Evolutionary conservation across 2,329 filamentous ascomycete species (phyloP).

Genomic region (Cladorrhinum sp.): DNA sequence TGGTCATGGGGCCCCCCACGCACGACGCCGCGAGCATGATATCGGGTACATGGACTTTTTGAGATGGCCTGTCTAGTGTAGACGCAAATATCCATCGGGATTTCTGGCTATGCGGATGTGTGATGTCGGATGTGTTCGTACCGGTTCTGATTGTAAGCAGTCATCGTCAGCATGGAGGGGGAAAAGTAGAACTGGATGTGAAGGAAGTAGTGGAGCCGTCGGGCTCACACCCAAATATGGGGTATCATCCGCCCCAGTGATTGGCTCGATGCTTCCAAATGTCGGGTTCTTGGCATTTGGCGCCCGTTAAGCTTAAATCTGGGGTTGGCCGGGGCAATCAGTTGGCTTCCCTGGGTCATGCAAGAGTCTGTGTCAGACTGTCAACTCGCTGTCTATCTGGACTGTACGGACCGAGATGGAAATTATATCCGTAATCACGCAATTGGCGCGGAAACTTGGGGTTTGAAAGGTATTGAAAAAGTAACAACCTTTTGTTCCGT

Average conservation of each 20-base stretch:
- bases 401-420: background rate
- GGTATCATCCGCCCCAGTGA: conserved; percentile 3
- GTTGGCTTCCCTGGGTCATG: background rate
- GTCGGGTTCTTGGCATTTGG: conserved; percentile 20
- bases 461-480: too few species aligned
- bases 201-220: background rate
- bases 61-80: background rate
- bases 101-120: background rate
- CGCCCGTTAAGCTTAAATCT: conserved; percentile 22
- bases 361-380: background rate
- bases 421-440: background rate
- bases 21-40: background rate
- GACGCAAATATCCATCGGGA: background rate
- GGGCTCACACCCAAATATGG: conserved; percentile 10
- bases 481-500: too few species aligned
- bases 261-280: conserved; percentile 11
- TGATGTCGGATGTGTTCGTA: background rate
- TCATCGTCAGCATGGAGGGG: background rate
- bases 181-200: background rate
- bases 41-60: background rate
- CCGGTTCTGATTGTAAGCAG: background rate
- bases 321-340: background rate
- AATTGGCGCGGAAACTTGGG: background rate
- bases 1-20: background rate
- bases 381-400: background rate